These are phyloP conservation scores for Closterium sp. DNA, from an alignment of 139 green algal species.

Conservation along the genomic window DNA sequence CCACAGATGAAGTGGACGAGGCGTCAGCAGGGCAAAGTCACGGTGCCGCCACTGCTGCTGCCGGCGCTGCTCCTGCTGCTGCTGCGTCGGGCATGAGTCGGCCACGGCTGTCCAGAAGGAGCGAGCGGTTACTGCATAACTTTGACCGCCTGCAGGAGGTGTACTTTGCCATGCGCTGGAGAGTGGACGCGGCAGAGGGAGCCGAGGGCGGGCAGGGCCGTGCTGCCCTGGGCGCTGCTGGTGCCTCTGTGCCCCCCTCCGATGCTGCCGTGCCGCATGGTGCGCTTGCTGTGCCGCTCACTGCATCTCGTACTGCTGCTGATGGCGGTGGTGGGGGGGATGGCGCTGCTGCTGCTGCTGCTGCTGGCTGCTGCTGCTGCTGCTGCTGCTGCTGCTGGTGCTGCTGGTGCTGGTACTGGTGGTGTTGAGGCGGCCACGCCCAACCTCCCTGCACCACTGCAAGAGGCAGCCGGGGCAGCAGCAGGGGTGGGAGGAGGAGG, in stretches of 20 bases:
- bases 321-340: neutral
- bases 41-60: neutral
- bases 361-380: too few relatives aligned
- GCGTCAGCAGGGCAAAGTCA: neutral
- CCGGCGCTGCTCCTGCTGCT: neutral
- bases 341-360: neutral
- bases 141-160: conserved; percentile 46
- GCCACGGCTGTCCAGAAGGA: neutral
- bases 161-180: conserved; percentile 47
- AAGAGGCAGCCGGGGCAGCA: too few relatives aligned
- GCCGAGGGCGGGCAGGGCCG: too few relatives aligned
- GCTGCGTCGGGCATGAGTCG: neutral
- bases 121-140: conserved; percentile 36
- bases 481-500: too few relatives aligned
- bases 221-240: neutral
- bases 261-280: neutral
- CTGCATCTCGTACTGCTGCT: neutral
- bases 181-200: neutral
- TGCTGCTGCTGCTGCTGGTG: too few relatives aligned
- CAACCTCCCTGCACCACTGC: too few relatives aligned
- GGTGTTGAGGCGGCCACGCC: too few relatives aligned
- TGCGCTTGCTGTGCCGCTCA: neutral
- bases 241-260: neutral
- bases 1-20: neutral
- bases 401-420: too few relatives aligned